A percentile compares a stretch with the other conserved stretches of the same genome.
Conservation (phyloP, 2,329 filamentous ascomycete species). For the Huntiella savannae region DNA sequence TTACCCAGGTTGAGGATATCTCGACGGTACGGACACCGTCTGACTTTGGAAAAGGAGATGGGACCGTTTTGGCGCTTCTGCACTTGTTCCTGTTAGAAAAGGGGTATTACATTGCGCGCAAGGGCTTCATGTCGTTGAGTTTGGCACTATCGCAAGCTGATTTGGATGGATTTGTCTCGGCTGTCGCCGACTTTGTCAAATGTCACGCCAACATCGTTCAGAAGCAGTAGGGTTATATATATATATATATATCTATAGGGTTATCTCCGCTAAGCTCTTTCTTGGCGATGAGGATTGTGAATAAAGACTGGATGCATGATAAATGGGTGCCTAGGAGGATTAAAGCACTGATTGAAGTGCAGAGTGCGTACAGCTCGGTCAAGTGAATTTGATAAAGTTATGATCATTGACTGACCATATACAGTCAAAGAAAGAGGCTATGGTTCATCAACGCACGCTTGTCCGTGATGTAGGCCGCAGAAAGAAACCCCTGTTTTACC, state of each 20-base stretch:
- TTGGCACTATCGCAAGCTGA: conserved; percentile 22
- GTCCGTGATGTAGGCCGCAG: no score
- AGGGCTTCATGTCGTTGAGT: conserved; percentile 24
- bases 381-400: no score
- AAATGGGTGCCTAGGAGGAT: not conserved
- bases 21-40: conserved; percentile 12
- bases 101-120: conserved; percentile 23
- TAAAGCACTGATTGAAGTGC: not conserved
- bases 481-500: no score
- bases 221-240: not conserved
- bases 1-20: conserved; percentile 19
- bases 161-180: conserved; percentile 22
- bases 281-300: conserved; percentile 2
- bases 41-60: conserved; percentile 4
- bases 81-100: conserved; percentile 28
- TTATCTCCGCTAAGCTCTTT: conserved; percentile 14
- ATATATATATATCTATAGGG: not conserved
- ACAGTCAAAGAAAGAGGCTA: no score
- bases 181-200: conserved; percentile 14
- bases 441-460: no score
- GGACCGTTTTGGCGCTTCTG: conserved; percentile 21
- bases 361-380: no score
- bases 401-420: no score
- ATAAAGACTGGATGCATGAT: not conserved
- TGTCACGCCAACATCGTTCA: not conserved